Evolutionary conservation across 1,284 basidiomycete genomes (phyloP), one percentile per base, ranked within the genome.

Genomic region (Leccinum pachyderme): DNA sequence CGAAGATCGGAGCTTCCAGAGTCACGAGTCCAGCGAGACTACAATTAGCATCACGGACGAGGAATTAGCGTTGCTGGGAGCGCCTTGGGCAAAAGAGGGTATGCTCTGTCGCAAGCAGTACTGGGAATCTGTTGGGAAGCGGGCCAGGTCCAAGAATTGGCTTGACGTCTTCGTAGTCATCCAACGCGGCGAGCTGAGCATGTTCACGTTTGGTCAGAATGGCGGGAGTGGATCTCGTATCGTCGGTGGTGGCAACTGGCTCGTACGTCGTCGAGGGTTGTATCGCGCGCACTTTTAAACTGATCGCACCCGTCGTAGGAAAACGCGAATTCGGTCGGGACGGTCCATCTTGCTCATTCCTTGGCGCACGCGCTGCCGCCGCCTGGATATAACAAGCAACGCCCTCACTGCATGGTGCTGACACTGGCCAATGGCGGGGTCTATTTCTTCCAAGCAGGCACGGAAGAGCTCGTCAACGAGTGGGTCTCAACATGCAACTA

Each of bases 401-500:
- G 96, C 25, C 94, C 95, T 1, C 82, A 97, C 69, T 97, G 95
- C 70, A 96, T 98, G 84, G 93, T 94, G n/a, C 76, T 99, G 41
- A 95, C 93, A 0, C 78, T 96, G 45, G 80, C 95, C 0, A 86
- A 84, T 59, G 95, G 95, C 22, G 92, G 87, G 6, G 90, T 94
- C 15, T 95, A 89, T 73, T 95, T 98, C 77, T 98, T 97, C 80
- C 95, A 98, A 73, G 93, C 96, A 0, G 96, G 96, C 1, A 98
- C 96, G 2, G 95, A 97, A 66, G 95, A 98, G 63, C 82, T 99
- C 18, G 94, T 98, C 37, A 91, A 92, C 66, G 96, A 99, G 72
- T 99, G 96, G 96, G 95, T 98, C 7, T 88, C 90, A 32, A 97
- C 96, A 0, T 98, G 95, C 81, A 99, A 98, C 75, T 98, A 98